Percentiles rank a stretch among this genome's conserved stretches.
Evolutionary conservation across 148 eudicot species (phyloP).

Genomic region (Silene latifolia): DNA sequence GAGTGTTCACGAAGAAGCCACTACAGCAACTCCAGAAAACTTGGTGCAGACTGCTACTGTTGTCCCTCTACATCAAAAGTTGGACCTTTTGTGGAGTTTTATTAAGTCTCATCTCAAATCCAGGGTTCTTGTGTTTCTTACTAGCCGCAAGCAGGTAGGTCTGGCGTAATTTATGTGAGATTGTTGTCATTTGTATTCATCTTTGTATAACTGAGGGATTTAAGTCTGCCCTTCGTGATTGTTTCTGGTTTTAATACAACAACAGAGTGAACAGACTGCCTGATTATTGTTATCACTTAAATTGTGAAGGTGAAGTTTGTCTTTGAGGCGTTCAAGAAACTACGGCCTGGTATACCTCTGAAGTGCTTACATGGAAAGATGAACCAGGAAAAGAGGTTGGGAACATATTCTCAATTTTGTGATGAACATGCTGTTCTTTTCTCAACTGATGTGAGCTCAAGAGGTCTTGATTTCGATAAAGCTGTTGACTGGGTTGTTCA

Average conservation of each 20-base stretch:
- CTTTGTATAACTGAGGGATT: background rate
- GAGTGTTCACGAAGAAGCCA: constrained; percentile 82
- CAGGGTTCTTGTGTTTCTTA: constrained; percentile 81
- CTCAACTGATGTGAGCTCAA: constrained; percentile 80
- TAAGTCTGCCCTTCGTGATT: background rate
- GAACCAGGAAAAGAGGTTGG: constrained; percentile 79
- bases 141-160: constrained; percentile 82
- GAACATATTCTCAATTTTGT: constrained; percentile 71
- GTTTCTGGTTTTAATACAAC: background rate
- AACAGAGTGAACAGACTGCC: background rate
- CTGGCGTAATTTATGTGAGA: background rate
- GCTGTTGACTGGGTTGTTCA: constrained; percentile 97
- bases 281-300: background rate
- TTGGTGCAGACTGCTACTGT: constrained; percentile 64
- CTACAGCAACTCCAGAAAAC: constrained; percentile 68
- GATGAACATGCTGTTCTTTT: constrained; percentile 66
- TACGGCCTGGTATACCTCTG: constrained; percentile 88
- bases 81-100: constrained; percentile 92
- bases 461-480: constrained; percentile 92
- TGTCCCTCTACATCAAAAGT: constrained; percentile 75
- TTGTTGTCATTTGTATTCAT: background rate
- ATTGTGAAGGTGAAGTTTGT: constrained; percentile 68
- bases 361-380: constrained; percentile 93
- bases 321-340: constrained; percentile 76
- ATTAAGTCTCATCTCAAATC: constrained; percentile 78